Evolutionary conservation across 768 basidiomycete species (phyloP).

Genomic region (Psilocybe cyanescens): DNA sequence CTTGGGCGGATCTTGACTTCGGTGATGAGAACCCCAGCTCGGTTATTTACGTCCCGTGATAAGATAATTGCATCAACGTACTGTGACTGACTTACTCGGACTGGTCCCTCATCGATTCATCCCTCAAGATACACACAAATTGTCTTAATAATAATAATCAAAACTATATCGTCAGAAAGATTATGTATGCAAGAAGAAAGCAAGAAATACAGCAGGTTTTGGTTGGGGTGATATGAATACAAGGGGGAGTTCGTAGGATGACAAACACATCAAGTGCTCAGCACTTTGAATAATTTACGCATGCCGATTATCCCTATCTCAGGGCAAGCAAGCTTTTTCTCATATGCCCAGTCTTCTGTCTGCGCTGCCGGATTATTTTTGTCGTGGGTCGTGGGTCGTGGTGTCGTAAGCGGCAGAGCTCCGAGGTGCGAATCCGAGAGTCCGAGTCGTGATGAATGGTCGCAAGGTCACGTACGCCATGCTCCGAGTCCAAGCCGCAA

Average conservation of each 20-base stretch:
- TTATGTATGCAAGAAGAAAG: background rate
- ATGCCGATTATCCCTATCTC: background rate
- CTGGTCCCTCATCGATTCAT: no score
- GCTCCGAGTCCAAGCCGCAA: background rate
- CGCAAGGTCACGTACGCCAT: background rate
- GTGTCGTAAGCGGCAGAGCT: no score
- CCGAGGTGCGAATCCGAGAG: no score
- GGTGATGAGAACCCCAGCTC: background rate
- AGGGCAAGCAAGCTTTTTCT: background rate
- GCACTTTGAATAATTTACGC: background rate
- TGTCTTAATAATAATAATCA: background rate
- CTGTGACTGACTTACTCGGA: background rate
- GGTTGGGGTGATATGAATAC: background rate
- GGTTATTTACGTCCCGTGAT: slow-evolving; percentile 9
- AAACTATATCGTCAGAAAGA: background rate
- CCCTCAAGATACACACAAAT: no score
- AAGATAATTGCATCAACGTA: slow-evolving; percentile 3
- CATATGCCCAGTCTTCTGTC: no score
- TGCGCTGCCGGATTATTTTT: no score
- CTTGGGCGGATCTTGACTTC: slow-evolving; percentile 18
- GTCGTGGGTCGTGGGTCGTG: no score
- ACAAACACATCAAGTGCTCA: background rate
- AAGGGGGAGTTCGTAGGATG: background rate
- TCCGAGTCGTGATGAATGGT: no score
- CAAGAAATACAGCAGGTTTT: background rate